Evolutionary conservation across 2,329 filamentous ascomycete species (phyloP).

Genomic region (Diaporthe eres): DNA sequence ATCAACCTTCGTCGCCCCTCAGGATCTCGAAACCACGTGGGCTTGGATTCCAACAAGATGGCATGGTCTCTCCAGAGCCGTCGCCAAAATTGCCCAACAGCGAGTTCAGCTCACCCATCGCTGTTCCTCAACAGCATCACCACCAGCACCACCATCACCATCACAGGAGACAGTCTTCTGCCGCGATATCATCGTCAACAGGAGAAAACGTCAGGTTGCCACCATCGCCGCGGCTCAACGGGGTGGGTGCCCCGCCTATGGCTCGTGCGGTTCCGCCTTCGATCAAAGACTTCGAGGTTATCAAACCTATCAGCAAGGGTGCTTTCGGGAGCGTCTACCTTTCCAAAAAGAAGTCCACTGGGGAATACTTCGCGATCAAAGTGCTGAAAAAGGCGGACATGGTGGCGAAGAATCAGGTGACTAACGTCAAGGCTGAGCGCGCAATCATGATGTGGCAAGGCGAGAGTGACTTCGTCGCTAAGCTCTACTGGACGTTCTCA

Average conservation of each 20-base stretch:
- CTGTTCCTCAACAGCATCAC: slow-evolving; percentile 75
- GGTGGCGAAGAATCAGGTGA: slow-evolving; percentile 99
- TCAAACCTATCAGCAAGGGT: slow-evolving; percentile 99
- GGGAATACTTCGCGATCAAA: slow-evolving; percentile 98
- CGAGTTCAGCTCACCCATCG: slow-evolving; percentile 83
- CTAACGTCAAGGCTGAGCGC: slow-evolving; percentile 97
- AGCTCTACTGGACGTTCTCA: slow-evolving; percentile 99
- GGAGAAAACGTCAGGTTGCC: slow-evolving; percentile 75
- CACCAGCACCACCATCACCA: slow-evolving; percentile 61
- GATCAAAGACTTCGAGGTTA: slow-evolving; percentile 99
- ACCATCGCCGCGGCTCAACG: slow-evolving; percentile 84
- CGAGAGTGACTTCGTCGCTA: slow-evolving; percentile 98
- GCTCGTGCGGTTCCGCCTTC: slow-evolving; percentile 92
- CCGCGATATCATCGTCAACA: slow-evolving; percentile 75
- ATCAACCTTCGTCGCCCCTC: slow-evolving; percentile 85
- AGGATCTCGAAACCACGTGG: slow-evolving; percentile 86
- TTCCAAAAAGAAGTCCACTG: slow-evolving; percentile 98
- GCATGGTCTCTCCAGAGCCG: slow-evolving; percentile 84
- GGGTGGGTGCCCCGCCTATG: slow-evolving; percentile 83
- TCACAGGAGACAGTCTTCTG: slow-evolving; percentile 92
- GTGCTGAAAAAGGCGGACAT: slow-evolving; percentile 99
- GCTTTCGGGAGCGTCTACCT: slow-evolving; percentile 98
- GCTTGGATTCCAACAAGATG: slow-evolving; percentile 71
- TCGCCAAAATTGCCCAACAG: slow-evolving; percentile 89
- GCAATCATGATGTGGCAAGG: slow-evolving; percentile 99